Evolutionary conservation across 495 filamentous ascomycete species (phyloP), one percentile per base, ranked within the genome.

Genomic region (Xylaria castorea): DNA sequence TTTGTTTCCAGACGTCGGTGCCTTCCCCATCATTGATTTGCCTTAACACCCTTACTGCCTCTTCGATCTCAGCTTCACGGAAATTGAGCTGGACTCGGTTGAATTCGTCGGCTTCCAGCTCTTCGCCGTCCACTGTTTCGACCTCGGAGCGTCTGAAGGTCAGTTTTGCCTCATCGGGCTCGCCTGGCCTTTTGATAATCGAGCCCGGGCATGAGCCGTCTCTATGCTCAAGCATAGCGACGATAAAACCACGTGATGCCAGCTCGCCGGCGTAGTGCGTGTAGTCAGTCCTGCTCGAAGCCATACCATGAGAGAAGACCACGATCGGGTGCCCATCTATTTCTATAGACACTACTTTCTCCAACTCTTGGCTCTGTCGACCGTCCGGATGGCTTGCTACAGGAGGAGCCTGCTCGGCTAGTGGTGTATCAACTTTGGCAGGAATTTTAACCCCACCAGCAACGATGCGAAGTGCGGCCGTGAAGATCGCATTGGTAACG

Each of bases 261-360:
- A 89, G 79, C 72, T 88, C 87, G 60, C 85, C 87, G 27, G 84
- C 83, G 70, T 82, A 88, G 64, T 87, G 82, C 22, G 85, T 84
- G 75, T 89, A 89, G 66, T 84, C 81, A 18, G 85, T 88, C 38
- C 84, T 77, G 34, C 82, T 83, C 2, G 83, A 83, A 7, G 84
- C 86, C 73, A 85, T 87, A 46, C 87, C 87, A 68, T 88, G 87
- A 3, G 83, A 86, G 74, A 89, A 88, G 50, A 89, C 79, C 32
- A 88, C 78, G 53, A 87, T 77, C 6, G 85, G 86, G 61, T 83
- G 81, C 0, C 74, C 79, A 36, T 67, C 71, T 40, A 58, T 48
- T 7, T 75, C 70, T n/a, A 73, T 71, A 6, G 68, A 44, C 7
- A 73, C 66, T 32, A 79, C 72, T 44, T 79, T 71, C 64, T 80